Conservation (phyloP, 805 yeast species). For the Kodamaea fukazawae region DNA sequence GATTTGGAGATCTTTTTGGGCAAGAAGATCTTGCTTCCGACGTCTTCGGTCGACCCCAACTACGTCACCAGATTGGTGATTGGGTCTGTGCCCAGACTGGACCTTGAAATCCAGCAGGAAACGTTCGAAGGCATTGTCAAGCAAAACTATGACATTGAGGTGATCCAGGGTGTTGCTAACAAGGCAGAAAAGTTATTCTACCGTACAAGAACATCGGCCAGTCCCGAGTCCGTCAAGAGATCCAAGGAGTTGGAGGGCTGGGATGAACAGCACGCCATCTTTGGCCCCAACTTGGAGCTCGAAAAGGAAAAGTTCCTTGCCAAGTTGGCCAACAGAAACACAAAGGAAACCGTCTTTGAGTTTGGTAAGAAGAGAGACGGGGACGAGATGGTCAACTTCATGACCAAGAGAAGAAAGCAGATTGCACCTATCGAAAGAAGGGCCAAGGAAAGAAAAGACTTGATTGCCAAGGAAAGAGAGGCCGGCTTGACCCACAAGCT, state of each 20-base stretch:
- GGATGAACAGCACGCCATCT: conserved; percentile 83
- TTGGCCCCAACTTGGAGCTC: conserved; percentile 71
- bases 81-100: conserved; percentile 76
- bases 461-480: conserved; percentile 67
- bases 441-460: conserved; percentile 65
- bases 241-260: conserved; percentile 81
- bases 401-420: conserved; percentile 83
- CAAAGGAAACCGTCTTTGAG: conserved; percentile 93
- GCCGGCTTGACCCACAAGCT: conserved; percentile 72
- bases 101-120: conserved; percentile 71
- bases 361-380: conserved; percentile 52
- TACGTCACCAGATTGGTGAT: conserved; percentile 76
- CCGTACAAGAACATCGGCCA: conserved; percentile 84
- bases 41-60: conserved; percentile 65
- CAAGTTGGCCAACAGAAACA: conserved; percentile 62
- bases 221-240: conserved; percentile 80
- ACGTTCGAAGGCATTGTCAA: conserved; percentile 58
- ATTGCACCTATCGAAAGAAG: conserved; percentile 83
- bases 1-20: conserved; percentile 92
- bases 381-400: conserved; percentile 68
- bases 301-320: conserved; percentile 73
- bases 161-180: conserved; percentile 64
- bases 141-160: conserved; percentile 65
- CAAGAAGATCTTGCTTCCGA: conserved; percentile 60
- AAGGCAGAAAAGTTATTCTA: conserved; percentile 88